Base-by-base conservation (phyloP, 1,284 basidiomycete genomes). In the Flammula alnicola region DNA sequence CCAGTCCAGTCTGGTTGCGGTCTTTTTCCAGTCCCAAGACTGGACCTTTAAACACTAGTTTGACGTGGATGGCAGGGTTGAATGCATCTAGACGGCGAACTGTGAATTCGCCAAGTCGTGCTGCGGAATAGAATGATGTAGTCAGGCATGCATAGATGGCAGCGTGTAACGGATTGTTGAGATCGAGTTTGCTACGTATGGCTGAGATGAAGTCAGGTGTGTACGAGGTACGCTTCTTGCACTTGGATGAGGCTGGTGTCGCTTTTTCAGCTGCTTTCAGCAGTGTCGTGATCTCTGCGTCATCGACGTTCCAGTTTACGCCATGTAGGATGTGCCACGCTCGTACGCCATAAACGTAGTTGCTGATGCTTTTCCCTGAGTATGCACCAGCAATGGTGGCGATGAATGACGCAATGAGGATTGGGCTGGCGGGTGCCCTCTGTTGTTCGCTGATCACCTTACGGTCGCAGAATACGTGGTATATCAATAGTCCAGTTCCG, bases 281-380 rank as follows among this genome's bases (percentile, higher is more conserved):
- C 0, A 66, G 16, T 0, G 62, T 42, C 0, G 62, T 45, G 2
- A 69, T 47, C 23, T 66, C 54, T 0, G 29, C 29, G 1, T 62
- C 44, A 8, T 68, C 56, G 1, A 64, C 37, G 0, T 4, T 3
- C 71, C 71, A 75, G 0, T 20, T 14, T 0, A 61, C 23, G 0
- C 67, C 54, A 47, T 77, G 74, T 0, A 74, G 35, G 0, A 64
- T 55, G 47, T 75, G 73, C 72, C 72, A 74, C 0, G 71, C 72
- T 0, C 57, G 38, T 0, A 76, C 20, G 0, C 58, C 66, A 0
- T 47, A 55, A 0, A 65, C 10, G 22, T 72, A 76, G 52, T 71
- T 73, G 0, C 48, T 17, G 0, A 62, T 49, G 10, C 61, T 55
- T 9, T 22, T 44, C 0, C 50, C 55, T 5, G 59, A 31, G 26